Conservation (phyloP, 2,329 filamentous ascomycete species). For the Daldinia eschscholtzii region DNA sequence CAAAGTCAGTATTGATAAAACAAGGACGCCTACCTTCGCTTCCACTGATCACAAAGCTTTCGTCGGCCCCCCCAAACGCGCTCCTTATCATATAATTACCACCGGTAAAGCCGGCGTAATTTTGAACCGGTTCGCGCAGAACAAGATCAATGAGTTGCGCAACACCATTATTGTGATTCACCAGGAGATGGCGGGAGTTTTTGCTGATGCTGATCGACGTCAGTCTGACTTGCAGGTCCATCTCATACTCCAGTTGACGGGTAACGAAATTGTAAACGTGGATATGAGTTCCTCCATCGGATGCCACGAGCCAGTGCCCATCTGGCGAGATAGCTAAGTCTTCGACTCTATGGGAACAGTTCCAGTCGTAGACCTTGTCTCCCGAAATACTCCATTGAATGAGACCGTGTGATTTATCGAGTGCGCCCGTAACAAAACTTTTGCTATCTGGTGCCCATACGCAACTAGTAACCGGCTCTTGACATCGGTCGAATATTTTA, state of each 20-base stretch:
- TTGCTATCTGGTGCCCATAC: slow-evolving; percentile 87
- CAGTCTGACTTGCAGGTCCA: slow-evolving; percentile 75
- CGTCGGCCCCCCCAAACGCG: slow-evolving; percentile 87
- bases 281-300: slow-evolving; percentile 77
- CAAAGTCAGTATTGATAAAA: not conserved
- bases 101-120: slow-evolving; percentile 81
- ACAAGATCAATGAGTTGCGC: slow-evolving; percentile 84
- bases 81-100: slow-evolving; percentile 84
- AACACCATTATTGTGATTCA: slow-evolving; percentile 83
- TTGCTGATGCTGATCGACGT: slow-evolving; percentile 85
- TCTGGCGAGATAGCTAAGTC: slow-evolving; percentile 87
- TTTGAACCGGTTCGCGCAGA: slow-evolving; percentile 77
- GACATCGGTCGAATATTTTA: slow-evolving; percentile 75
- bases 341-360: slow-evolving; percentile 79
- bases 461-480: slow-evolving; percentile 88
- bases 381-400: slow-evolving; percentile 78
- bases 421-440: slow-evolving; percentile 82
- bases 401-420: slow-evolving; percentile 75
- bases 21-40: slow-evolving; percentile 77
- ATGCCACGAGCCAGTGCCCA: slow-evolving; percentile 82
- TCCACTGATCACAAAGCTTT: slow-evolving; percentile 91
- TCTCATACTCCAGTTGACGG: slow-evolving; percentile 79
- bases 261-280: slow-evolving; percentile 86
- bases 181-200: slow-evolving; percentile 83
- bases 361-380: slow-evolving; percentile 73